phyloP scores from a whole-genome alignment of 2,329 filamentous ascomycete genomes.

The Calonectria montana region DNA sequence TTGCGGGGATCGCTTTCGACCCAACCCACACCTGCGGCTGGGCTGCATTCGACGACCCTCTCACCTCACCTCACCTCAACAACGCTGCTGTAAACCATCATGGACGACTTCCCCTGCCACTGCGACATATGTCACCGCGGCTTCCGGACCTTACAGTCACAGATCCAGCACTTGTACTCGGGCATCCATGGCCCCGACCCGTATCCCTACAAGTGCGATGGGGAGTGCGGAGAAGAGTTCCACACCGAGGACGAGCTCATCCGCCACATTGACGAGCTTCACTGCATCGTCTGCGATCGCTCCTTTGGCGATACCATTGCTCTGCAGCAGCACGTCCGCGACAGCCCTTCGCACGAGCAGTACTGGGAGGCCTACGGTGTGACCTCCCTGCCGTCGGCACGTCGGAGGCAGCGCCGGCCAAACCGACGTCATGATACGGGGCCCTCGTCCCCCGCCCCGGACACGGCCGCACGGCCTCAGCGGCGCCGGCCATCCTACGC shows the following conservation, averaged over 20 bases:
- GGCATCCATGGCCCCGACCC: background rate
- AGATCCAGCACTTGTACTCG: background rate
- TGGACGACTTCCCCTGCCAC: background rate
- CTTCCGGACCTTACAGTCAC: background rate
- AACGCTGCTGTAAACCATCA: background rate
- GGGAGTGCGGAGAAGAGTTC: background rate
- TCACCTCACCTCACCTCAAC: background rate
- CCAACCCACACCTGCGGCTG: background rate
- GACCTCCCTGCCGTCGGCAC: background rate
- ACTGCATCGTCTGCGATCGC: constrained; percentile 4
- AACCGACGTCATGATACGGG: background rate
- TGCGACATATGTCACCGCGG: background rate
- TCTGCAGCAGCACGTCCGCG: background rate
- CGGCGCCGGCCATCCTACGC: background rate
- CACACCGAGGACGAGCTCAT: background rate
- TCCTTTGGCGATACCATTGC: background rate
- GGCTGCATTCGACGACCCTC: background rate
- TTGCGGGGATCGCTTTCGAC: background rate
- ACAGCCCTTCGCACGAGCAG: background rate
- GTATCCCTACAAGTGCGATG: constrained; percentile 3
- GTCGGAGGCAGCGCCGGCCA: background rate
- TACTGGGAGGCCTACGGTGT: background rate
- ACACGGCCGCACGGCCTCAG: background rate
- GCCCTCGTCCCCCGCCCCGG: background rate
- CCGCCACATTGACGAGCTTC: background rate